Base-by-base conservation (phyloP, 148 eudicot genomes). In the Spergularia bocconei region DNA sequence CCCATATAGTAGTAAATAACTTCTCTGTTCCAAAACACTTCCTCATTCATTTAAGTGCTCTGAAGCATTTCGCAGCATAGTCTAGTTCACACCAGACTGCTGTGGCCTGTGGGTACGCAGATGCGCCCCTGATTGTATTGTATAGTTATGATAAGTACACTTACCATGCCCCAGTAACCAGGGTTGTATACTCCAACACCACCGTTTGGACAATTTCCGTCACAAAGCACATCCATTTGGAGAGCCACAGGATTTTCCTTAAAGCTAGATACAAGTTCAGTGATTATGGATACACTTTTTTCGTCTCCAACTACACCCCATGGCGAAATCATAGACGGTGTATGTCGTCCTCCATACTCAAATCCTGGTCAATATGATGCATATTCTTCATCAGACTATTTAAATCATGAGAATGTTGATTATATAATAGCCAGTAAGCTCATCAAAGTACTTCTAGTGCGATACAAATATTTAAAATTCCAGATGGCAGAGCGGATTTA, bases 171-270 rank as follows among this genome's bases (percentile, higher is more conserved):
- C 84, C 84, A 81, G 21, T 70, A 81, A 13, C 86, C 86, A 50
- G 86, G 86, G 23, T 84, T 84, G 59, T 71, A 84, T 38, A 84
- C 21, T 71, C 86, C 86, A 39, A 84, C 86, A 44, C 86, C 86
- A 2, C 82, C 80, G 0, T 55, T 12, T 1, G 84, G 86, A 54
- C 84, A 84, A 56, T 52, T 68, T 4, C 17, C n/a, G 29, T 71
- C 63, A 68, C 86, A 84, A 69, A 41, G 84, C 20, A 81, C 41
- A 12, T 84, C 83, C 84, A 81, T 81, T 15, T 79, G 71, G 39
- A 84, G 78, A 12, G 87, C 87, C 7, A 84, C 80, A 5, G 75
- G 81, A 71, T 84, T 84, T 12, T 20, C 63, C 29, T 75, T 38
- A 47, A 84, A 78, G 52, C 78, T 71, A 1, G 87, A 84, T 13